Conservation (phyloP, 306 rosid genomes). For the Pachyrhizus erosus region DNA sequence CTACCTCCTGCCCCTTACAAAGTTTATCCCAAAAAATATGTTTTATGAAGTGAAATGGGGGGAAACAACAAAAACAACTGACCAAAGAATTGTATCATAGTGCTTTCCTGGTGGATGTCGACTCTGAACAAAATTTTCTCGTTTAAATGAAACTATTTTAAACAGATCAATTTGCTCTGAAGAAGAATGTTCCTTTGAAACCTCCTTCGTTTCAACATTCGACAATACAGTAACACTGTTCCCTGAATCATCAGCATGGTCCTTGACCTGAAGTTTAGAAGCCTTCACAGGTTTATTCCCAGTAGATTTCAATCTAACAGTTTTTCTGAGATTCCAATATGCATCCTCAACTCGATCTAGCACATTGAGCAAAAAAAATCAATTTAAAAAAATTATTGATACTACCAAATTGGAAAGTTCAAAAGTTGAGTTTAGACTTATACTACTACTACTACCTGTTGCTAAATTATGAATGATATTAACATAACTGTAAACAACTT, state of each 20-base stretch:
- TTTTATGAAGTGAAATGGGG: not conserved
- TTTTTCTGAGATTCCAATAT: slow-evolving; percentile 70
- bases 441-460: slow-evolving; percentile 1
- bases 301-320: slow-evolving; percentile 49
- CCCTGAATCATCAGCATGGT: slow-evolving; percentile 48
- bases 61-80: slow-evolving; percentile 38
- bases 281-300: slow-evolving; percentile 49
- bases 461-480: slow-evolving; percentile 5
- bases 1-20: not conserved
- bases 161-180: slow-evolving; percentile 51
- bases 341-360: slow-evolving; percentile 81
- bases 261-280: slow-evolving; percentile 47
- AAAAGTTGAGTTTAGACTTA: not conserved
- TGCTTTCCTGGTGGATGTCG: slow-evolving; percentile 55
- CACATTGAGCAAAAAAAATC: slow-evolving; percentile 30
- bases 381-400: slow-evolving; percentile 6
- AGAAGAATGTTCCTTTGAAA: slow-evolving; percentile 47
- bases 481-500: not conserved
- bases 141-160: slow-evolving; percentile 66
- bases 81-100: slow-evolving; percentile 90
- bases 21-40: not conserved
- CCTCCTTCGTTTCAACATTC: slow-evolving; percentile 43
- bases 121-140: slow-evolving; percentile 72
- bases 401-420: slow-evolving; percentile 8
- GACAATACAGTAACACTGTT: slow-evolving; percentile 38